Percentiles rank a stretch among this genome's conserved stretches.
phyloP scores from a whole-genome alignment of 2,329 filamentous ascomycete genomes.

The Aspergillus sp. region DNA sequence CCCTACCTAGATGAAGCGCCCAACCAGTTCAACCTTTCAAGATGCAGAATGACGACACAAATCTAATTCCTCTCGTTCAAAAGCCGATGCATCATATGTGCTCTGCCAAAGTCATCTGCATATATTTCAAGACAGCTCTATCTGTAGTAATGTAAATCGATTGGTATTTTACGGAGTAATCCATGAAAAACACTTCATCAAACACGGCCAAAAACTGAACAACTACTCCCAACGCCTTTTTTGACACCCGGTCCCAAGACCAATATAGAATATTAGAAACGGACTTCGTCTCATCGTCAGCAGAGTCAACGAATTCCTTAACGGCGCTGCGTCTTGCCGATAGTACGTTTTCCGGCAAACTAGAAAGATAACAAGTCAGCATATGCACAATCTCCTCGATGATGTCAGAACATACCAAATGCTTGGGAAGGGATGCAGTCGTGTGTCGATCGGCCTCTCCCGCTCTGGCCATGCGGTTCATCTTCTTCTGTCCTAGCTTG shows the following conservation, averaged over 20 bases:
- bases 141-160: too few species aligned
- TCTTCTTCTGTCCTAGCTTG: constrained; percentile 94
- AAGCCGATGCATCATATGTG: too few species aligned
- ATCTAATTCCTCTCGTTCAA: too few species aligned
- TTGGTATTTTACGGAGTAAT: too few species aligned
- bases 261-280: constrained; percentile 25
- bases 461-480: constrained; percentile 96
- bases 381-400: too few species aligned
- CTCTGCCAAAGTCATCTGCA: too few species aligned
- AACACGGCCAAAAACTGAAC: not conserved
- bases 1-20: too few species aligned
- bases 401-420: constrained; percentile 64
- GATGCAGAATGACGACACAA: too few species aligned
- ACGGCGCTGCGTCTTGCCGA: constrained; percentile 69
- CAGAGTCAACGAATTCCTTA: constrained; percentile 18
- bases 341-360: constrained; percentile 86
- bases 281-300: constrained; percentile 22
- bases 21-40: too few species aligned
- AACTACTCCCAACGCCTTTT: constrained; percentile 21
- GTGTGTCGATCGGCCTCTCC: constrained; percentile 94
- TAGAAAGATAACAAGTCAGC: constrained; percentile 26
- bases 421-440: constrained; percentile 75
- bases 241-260: constrained; percentile 21
- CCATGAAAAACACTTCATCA: too few species aligned
- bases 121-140: too few species aligned